These are phyloP conservation scores for Pseudozyma sp. DNA, from an alignment of 1,284 basidiomycete species.

Conservation along the genomic window DNA sequence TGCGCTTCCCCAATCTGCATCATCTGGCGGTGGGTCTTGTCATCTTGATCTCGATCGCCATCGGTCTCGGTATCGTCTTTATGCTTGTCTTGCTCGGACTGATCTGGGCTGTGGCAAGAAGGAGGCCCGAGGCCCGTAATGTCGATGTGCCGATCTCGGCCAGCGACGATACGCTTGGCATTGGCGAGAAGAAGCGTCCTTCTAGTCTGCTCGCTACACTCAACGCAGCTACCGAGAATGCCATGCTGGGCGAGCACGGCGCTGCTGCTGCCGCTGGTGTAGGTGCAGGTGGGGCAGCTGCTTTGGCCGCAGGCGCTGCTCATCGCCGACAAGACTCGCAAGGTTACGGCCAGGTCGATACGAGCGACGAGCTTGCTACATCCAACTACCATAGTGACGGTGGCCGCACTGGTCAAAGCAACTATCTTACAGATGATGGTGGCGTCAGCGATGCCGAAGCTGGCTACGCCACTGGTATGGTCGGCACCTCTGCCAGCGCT, in stretches of 20 bases:
- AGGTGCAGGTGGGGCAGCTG: slow-evolving; percentile 44
- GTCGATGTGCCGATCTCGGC: slow-evolving; percentile 48
- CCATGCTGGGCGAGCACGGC: slow-evolving; percentile 86
- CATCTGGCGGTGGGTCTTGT: slow-evolving; percentile 85
- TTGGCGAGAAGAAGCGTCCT: slow-evolving; percentile 58
- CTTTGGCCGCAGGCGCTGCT: slow-evolving; percentile 35
- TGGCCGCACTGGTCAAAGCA: slow-evolving; percentile 41
- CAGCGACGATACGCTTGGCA: slow-evolving; percentile 55
- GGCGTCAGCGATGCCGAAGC: slow-evolving; percentile 38
- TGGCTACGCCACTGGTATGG: slow-evolving; percentile 14
- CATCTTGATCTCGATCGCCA: slow-evolving; percentile 96
- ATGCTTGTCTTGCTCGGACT: slow-evolving; percentile 87
- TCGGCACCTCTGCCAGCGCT: slow-evolving; percentile 71
- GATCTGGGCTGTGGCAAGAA: slow-evolving; percentile 85
- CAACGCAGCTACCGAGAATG: slow-evolving; percentile 77
- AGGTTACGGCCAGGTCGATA: slow-evolving; percentile 22
- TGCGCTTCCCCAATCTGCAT: slow-evolving; percentile 61
- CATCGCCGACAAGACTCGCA: slow-evolving; percentile 71
- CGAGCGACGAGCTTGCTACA: slow-evolving; percentile 69
- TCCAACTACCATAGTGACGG: slow-evolving; percentile 59
- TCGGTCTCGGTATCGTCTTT: slow-evolving; percentile 93
- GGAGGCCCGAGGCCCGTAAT: slow-evolving; percentile 67
- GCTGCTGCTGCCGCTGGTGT: slow-evolving; percentile 74
- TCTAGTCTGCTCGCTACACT: slow-evolving; percentile 63
- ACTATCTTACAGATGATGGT: slow-evolving; percentile 68